Evolutionary conservation across 2,329 filamentous ascomycete genomes (phyloP), one percentile per base, ranked within the genome.

Genomic region (Hypoxylon sp.): DNA sequence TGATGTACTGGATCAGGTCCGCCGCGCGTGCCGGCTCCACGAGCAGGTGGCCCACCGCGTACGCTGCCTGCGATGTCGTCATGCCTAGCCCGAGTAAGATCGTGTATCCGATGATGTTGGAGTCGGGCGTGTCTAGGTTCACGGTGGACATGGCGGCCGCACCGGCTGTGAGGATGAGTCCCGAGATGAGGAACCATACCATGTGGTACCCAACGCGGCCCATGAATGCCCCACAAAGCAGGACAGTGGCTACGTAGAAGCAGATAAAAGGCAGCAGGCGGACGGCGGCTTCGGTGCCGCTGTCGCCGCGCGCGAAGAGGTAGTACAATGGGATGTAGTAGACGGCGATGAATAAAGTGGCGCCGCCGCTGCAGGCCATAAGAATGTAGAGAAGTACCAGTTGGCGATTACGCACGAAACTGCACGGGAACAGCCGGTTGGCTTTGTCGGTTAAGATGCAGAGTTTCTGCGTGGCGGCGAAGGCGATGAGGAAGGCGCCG

Each of bases 321-420:
- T 86, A 87, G 74, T 81, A 86, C 6, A 87, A 74, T 0, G 86
- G 85, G 29, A 86, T 82, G 73, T 83, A 87, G 75, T 86, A 88
- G 6, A 83, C 76, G 0, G 78, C 55, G 46, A 83, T 78, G 55
- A 81, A 82, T 44, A 80, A 70, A 3, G 73, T 73, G 1, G 78
- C 76, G 11, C 74, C 77, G 8, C 75, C 76, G 31, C 74, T 74
- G 35, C 75, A 74, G 5, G 79, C 74, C 9, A 78, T 83, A 17
- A 77, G 74, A 22, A 77, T 73, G 67, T 81, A 84, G 0, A 88
- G 76, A 0, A 87, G 73, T 4, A 85, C 59, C 47, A 81, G 74
- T 1, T 79, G 80, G 3, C 77, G 76, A 19, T 75, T 73, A 1
- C 68, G 72, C 0, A 87, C 70, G 17, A 87, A 80, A 4, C 84